Conservation (phyloP, 495 filamentous ascomycete species). For the Lichenothelia convexa region DNA sequence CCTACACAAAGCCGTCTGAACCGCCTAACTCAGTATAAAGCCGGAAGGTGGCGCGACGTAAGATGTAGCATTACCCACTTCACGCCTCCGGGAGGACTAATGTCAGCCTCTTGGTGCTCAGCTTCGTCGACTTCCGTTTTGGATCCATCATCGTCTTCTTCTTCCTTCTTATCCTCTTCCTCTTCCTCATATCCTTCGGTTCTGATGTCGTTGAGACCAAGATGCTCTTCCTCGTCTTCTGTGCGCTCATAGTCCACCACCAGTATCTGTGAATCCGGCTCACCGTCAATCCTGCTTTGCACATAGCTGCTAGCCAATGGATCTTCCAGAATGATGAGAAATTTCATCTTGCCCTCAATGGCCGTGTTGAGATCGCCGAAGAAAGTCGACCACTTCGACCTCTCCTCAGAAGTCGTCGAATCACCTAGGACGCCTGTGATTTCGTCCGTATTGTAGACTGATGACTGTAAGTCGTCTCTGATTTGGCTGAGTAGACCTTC, state of each 20-base stretch:
- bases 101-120: too few relatives aligned
- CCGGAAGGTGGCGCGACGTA: too few relatives aligned
- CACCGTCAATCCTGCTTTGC: slow-evolving; percentile 58
- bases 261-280: slow-evolving; percentile 61
- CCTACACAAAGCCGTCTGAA: too few relatives aligned
- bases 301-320: slow-evolving; percentile 84
- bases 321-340: slow-evolving; percentile 72
- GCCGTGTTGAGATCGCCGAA: slow-evolving; percentile 58
- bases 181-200: slow-evolving; percentile 65
- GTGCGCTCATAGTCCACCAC: slow-evolving; percentile 76
- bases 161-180: slow-evolving; percentile 6
- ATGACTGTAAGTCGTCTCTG: slow-evolving; percentile 63
- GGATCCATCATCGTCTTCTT: not conserved
- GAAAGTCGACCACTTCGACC: slow-evolving; percentile 59
- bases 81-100: too few relatives aligned
- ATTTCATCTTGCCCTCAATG: slow-evolving; percentile 64
- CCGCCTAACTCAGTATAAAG: too few relatives aligned
- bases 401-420: slow-evolving; percentile 43
- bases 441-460: slow-evolving; percentile 62
- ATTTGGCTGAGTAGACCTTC: slow-evolving; percentile 91
- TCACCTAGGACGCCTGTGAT: slow-evolving; percentile 46
- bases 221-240: slow-evolving; percentile 74
- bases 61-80: too few relatives aligned
- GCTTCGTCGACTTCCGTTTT: too few relatives aligned
- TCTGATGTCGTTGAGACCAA: slow-evolving; percentile 85